phyloP scores from a whole-genome alignment of 106 monocot genomes.

The Acorus calamus region DNA sequence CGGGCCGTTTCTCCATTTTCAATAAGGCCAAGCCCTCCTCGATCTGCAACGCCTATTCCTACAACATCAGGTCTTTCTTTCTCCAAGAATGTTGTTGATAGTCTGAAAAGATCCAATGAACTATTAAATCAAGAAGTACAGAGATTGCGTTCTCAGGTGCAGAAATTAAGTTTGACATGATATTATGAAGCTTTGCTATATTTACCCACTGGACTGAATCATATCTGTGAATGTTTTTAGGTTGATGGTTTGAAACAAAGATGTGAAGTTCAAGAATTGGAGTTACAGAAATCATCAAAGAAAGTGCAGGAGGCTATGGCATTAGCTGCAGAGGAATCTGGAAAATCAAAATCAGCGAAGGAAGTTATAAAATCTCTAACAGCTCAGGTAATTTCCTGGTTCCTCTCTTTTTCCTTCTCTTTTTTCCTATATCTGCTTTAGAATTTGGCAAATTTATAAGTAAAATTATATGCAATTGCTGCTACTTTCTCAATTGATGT shows the following conservation, averaged over 20 bases:
- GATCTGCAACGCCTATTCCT: conserved; percentile 56
- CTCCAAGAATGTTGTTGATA: conserved; percentile 51
- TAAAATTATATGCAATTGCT: too few species aligned
- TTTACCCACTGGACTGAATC: too few species aligned
- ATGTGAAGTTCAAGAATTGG: conserved; percentile 61
- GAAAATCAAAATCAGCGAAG: conserved; percentile 83
- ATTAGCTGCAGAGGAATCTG: conserved; percentile 61
- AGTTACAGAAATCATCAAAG: conserved; percentile 51
- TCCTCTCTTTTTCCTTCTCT: too few species aligned
- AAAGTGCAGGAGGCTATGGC: conserved; percentile 48
- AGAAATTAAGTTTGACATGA: neutral
- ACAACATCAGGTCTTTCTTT: conserved; percentile 55
- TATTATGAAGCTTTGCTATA: too few species aligned
- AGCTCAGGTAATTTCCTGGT: conserved; percentile 38
- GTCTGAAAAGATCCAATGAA: conserved; percentile 71
- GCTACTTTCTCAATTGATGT: too few species aligned
- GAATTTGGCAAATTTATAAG: too few species aligned
- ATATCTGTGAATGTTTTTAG: conserved; percentile 15
- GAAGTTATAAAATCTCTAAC: conserved; percentile 81
- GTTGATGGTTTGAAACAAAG: conserved; percentile 43
- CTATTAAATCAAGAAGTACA: conserved; percentile 75
- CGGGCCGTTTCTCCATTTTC: conserved; percentile 82
- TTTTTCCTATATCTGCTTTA: too few species aligned
- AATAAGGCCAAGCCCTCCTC: conserved; percentile 58
- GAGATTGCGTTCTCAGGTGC: conserved; percentile 72